Base-by-base conservation (phyloP, 2,329 filamentous ascomycete species). In the Rhinocladiella mackenziei region DNA sequence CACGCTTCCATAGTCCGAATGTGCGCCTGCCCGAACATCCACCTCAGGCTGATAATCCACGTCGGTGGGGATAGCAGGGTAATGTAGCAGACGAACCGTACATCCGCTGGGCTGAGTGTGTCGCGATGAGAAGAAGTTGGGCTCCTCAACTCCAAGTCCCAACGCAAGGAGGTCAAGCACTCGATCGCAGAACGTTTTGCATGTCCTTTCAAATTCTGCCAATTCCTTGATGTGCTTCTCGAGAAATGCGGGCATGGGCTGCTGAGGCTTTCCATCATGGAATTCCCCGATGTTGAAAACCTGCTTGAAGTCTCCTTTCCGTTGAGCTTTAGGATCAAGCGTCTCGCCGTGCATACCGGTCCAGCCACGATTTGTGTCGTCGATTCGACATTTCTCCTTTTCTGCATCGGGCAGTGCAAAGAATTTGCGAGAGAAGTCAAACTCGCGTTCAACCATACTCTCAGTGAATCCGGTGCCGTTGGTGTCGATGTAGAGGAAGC, bases 271-370 rank as follows among this genome's bases (percentile, higher is more conserved):
- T 55, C 79, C 75, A 51, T 80, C 56, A 45, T 71, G 61, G 61
- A 92, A 94, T 56, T 87, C 80, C 53, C 84, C 87, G 60, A 97
- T 84, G 69, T 97, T 98, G 74, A 97, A 91, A 26, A 84, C 88
- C 86, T 95, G 87, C 73, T 95, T 95, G 57, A 87, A 88, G 60
- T 95, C 89, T 11, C 87, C 59, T 72, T 85, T 86, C 65, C 81
- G 80, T 64, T 96, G 89, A 43, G 81, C 80, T 56, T 81, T 80
- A 2, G 89, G 88, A 62, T 97, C 91, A 8, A 97, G 70, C 0
- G 84, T 91, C 68, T 98, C 91, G 9, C 80, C 80, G 59, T 91
- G 84, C 84, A 94, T 89, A 11, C 80, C 81, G 1, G 85, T 79
- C 89, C 89, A 98, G 47, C 91, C 92, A 30, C 81, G 79, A 61